Conservation (phyloP, 2,329 filamentous ascomycete species). For the Fonsecaea nubica region DNA sequence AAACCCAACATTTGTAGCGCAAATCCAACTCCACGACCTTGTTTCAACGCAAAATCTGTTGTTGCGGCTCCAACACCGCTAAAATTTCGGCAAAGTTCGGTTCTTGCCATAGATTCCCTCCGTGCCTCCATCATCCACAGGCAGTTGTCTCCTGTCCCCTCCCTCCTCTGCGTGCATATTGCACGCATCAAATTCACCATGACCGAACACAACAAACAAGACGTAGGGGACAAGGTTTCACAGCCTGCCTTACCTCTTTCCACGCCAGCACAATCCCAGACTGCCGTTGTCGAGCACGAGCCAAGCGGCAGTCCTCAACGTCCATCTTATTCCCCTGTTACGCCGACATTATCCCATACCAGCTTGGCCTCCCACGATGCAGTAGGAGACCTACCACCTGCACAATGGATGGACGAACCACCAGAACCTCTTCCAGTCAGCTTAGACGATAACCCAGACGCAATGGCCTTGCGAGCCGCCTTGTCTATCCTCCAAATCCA, state of each 20-base stretch:
- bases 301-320: slow-evolving; percentile 44
- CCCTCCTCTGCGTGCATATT: not conserved
- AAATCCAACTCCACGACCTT: not conserved
- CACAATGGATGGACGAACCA: slow-evolving; percentile 38
- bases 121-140: not conserved
- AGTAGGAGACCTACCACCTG: slow-evolving; percentile 22
- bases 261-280: not conserved
- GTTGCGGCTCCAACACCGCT: not conserved
- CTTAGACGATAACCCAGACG: slow-evolving; percentile 74
- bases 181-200: slow-evolving; percentile 29
- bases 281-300: slow-evolving; percentile 23
- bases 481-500: slow-evolving; percentile 89
- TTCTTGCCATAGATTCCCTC: too few relatives aligned
- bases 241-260: slow-evolving; percentile 4
- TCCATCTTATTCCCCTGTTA: slow-evolving; percentile 56
- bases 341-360: slow-evolving; percentile 50
- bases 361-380: slow-evolving; percentile 33
- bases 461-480: slow-evolving; percentile 81
- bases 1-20: not conserved
- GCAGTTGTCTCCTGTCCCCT: not conserved
- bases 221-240: not conserved
- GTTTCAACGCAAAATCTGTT: slow-evolving; percentile 1
- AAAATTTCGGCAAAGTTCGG: slow-evolving; percentile 1
- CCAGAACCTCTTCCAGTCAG: slow-evolving; percentile 54
- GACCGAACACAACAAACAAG: slow-evolving; percentile 18